These are phyloP conservation scores for Solanum hybrid DNA, from an alignment of 305 asterid species.

Conservation along the genomic window DNA sequence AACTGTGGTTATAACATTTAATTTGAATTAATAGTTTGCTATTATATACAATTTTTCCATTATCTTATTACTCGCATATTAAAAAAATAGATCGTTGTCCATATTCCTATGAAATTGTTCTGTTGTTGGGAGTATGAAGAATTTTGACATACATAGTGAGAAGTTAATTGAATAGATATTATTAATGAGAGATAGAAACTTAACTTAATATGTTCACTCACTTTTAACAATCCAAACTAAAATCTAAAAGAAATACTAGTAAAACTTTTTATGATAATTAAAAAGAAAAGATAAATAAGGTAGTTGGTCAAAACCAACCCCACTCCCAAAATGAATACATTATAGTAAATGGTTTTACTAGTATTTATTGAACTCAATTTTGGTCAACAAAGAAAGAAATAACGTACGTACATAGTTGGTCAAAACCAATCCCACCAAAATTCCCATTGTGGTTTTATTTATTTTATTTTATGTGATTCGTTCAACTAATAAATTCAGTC, in stretches of 20 bases:
- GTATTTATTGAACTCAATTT: background rate
- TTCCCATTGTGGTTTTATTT: background rate
- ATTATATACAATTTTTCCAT: too few relatives aligned
- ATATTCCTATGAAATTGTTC: background rate
- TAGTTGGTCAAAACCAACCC: background rate
- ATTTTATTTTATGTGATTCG: background rate
- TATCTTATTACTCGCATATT: background rate
- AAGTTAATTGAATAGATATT: background rate
- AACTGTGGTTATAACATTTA: too few relatives aligned
- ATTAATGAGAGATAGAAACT: background rate
- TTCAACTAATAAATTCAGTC: background rate
- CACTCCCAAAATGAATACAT: background rate
- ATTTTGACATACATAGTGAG: background rate
- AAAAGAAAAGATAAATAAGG: too few relatives aligned
- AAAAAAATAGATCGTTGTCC: background rate
- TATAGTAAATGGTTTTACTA: background rate
- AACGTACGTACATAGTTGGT: background rate
- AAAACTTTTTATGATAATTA: background rate
- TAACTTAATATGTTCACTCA: background rate
- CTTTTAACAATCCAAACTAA: background rate
- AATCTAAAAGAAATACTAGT: too few relatives aligned
- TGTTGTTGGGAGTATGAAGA: background rate
- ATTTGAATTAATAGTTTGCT: too few relatives aligned
- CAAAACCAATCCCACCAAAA: background rate
- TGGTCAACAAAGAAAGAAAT: background rate